These are phyloP conservation scores for Colletotrichum acutatum DNA, from an alignment of 2,329 filamentous ascomycete species.

Conservation along the genomic window DNA sequence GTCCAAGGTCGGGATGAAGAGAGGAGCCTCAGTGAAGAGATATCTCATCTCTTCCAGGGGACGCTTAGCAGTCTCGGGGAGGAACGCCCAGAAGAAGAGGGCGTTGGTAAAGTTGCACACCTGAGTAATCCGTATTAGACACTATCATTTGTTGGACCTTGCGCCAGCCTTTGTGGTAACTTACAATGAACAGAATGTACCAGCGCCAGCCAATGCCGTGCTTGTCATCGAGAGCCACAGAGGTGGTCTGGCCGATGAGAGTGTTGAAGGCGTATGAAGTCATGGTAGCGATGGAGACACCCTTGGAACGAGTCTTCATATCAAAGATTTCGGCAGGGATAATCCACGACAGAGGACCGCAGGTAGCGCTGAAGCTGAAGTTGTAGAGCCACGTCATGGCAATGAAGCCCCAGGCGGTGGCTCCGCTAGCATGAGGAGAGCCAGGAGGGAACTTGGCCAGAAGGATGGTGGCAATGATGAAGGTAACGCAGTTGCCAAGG, in stretches of 20 bases:
- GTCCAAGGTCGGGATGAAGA: slow-evolving; percentile 69
- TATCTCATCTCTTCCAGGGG: slow-evolving; percentile 77
- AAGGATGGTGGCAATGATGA: slow-evolving; percentile 73
- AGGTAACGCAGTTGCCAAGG: slow-evolving; percentile 75
- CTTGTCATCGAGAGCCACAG: slow-evolving; percentile 58
- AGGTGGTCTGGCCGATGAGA: slow-evolving; percentile 77
- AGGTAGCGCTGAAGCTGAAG: slow-evolving; percentile 78
- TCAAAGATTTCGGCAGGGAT: slow-evolving; percentile 81
- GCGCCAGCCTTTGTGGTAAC: neutral
- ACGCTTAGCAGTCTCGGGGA: slow-evolving; percentile 73
- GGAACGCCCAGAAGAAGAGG: slow-evolving; percentile 68
- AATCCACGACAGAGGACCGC: slow-evolving; percentile 72
- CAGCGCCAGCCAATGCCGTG: slow-evolving; percentile 57
- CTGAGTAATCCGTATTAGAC: neutral
- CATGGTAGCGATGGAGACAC: slow-evolving; percentile 81
- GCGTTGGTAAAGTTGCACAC: slow-evolving; percentile 70
- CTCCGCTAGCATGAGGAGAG: slow-evolving; percentile 46
- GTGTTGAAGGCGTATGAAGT: slow-evolving; percentile 80
- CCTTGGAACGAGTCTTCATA: slow-evolving; percentile 78
- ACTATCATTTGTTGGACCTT: neutral
- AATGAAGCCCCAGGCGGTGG: slow-evolving; percentile 79
- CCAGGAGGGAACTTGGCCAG: slow-evolving; percentile 69
- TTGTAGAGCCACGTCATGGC: slow-evolving; percentile 81
- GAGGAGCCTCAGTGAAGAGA: slow-evolving; percentile 72
- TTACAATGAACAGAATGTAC: slow-evolving; percentile 58